Conservation (phyloP, 106 monocot genomes). For the Agapanthus africanus region DNA sequence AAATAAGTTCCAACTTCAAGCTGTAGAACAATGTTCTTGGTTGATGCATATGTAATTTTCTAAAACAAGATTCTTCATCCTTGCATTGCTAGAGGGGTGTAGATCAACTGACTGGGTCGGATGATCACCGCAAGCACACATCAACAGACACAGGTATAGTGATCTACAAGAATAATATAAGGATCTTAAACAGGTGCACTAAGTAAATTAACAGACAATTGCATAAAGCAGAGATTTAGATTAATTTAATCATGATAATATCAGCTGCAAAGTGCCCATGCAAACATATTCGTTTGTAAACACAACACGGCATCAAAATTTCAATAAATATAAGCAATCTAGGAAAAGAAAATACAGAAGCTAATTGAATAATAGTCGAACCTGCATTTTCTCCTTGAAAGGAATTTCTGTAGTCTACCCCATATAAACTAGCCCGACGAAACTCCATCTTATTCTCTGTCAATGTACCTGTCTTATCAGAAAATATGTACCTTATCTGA, state of each 20-base stretch:
- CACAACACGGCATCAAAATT: background rate
- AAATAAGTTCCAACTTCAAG: no score
- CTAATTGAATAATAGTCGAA: background rate
- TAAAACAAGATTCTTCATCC: no score
- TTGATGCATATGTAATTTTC: no score
- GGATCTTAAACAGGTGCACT: background rate
- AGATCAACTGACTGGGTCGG: no score
- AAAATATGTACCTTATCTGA: conserved; percentile 88
- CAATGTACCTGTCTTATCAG: conserved; percentile 95
- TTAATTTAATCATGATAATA: background rate
- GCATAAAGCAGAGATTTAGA: background rate
- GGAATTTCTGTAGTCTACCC: conserved; percentile 76
- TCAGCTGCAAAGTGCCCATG: background rate
- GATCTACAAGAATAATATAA: background rate
- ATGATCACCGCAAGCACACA: no score
- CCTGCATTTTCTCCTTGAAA: conserved; percentile 19
- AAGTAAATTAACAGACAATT: background rate
- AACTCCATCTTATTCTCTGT: conserved; percentile 99
- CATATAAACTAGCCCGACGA: conserved; percentile 72
- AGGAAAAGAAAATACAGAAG: background rate
- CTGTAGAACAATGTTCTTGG: no score
- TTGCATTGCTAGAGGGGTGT: no score
- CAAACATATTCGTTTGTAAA: background rate
- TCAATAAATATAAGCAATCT: background rate
- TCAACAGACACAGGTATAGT: no score